These are phyloP conservation scores for Cenchrus fungigraminus DNA, from an alignment of 176 grass and related monocot species.

Conservation along the genomic window DNA sequence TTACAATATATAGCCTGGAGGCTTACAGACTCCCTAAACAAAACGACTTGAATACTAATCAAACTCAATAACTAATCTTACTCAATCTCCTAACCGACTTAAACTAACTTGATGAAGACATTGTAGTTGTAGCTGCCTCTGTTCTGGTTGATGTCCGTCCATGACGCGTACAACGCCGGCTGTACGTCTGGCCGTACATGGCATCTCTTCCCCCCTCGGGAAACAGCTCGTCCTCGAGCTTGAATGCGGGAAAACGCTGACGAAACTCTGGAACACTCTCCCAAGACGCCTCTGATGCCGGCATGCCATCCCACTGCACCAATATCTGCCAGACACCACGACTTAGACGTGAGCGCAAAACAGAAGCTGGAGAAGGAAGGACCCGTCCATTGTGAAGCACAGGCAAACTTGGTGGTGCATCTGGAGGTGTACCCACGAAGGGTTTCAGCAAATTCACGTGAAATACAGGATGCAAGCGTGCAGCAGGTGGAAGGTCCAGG, in stretches of 20 bases:
- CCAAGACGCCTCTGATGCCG: background rate
- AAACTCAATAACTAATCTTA: too few relatives aligned
- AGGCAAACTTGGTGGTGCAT: rapidly evolving
- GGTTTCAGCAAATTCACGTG: background rate
- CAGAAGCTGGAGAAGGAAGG: rapidly evolving
- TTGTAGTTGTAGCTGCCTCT: too few relatives aligned
- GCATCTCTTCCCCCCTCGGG: background rate
- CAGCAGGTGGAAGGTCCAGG: background rate
- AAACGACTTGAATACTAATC: too few relatives aligned
- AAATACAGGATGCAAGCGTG: background rate
- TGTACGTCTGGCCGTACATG: too few relatives aligned
- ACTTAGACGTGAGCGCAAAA: rapidly evolving
- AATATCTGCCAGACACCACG: background rate
- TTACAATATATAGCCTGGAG: too few relatives aligned
- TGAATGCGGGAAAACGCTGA: rapidly evolving
- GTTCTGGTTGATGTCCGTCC: too few relatives aligned
- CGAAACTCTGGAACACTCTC: background rate
- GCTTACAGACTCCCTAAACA: too few relatives aligned
- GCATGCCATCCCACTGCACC: background rate
- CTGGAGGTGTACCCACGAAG: background rate
- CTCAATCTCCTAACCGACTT: too few relatives aligned
- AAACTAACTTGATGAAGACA: too few relatives aligned
- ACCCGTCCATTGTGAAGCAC: background rate
- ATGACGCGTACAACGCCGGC: too few relatives aligned
- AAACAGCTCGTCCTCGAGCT: conserved; percentile 14